Base-by-base conservation (phyloP, 441 rosid genomes). In the Pelargonium citronellum region DNA sequence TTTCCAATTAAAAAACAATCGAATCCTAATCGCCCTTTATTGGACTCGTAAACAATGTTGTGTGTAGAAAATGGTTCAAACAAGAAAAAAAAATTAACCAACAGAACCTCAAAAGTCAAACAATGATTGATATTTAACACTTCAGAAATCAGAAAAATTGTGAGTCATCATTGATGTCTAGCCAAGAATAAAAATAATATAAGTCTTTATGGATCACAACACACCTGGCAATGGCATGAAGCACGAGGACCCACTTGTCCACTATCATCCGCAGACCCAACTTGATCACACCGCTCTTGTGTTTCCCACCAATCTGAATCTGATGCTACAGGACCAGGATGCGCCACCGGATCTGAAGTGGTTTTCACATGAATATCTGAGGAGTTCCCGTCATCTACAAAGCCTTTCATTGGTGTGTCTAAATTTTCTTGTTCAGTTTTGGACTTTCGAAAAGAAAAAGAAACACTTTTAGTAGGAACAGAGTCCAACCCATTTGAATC, bases 151-250 rank as follows among this genome's bases (percentile, higher is more conserved):
- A 58, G 63, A 57, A 57, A 58, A 58, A 16, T 19, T 58, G 62
- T 58, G 63, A 58, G 63, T 19, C 13, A 20, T 7, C 2, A 8
- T 7, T 19, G 63, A 58, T 58, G 27, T 58, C 5, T 7, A 58
- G 3, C 49, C 62, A 58, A 58, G 63, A 58, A 58, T 58, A 27
- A 20, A 44, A 19, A 16, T 57, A 16, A 2, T 20, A 7, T 8
- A 58, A 58, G 63, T 58, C 63, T 58, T 9, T 19, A 27, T 58
- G n/a, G 0, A 58, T 58, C 78, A 49, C 46, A 73, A 73, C 87
- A 64, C 73, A 95, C 99, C 97, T 95, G 98, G 85, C 99, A 92
- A 70, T 66, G 88, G 79, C 99, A 95, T 69, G 97, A 85, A 74
- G 88, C 72, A 69, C 88, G 87, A 19, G 97, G 97, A 77, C 98